Evolutionary conservation across 2,329 filamentous ascomycete species (phyloP).

Genomic region (Raffaelea albimanens): DNA sequence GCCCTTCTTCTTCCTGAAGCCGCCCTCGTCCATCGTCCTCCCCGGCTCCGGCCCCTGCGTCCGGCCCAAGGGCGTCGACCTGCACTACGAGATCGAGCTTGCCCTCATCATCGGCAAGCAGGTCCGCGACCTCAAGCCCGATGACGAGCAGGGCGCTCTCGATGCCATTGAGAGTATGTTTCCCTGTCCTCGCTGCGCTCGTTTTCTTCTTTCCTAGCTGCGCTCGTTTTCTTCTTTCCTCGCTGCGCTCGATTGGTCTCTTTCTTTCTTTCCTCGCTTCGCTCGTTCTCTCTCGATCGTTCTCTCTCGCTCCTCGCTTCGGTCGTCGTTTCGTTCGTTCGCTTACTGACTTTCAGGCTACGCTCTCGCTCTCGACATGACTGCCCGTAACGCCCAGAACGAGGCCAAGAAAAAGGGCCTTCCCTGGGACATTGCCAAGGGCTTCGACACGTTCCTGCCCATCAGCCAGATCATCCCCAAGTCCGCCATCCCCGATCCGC

Average conservation of each 20-base stretch:
- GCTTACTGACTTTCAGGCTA: slow-evolving; percentile 52
- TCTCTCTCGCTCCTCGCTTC: too few relatives aligned
- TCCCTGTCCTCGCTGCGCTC: too few relatives aligned
- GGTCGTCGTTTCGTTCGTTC: background rate
- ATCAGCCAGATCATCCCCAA: slow-evolving; percentile 76
- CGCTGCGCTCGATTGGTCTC: background rate
- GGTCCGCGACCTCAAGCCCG: slow-evolving; percentile 63
- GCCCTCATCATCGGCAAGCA: slow-evolving; percentile 79
- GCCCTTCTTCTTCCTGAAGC: slow-evolving; percentile 99
- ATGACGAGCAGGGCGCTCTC: slow-evolving; percentile 67
- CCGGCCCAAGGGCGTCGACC: slow-evolving; percentile 68
- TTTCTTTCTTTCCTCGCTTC: background rate
- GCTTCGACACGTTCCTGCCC: slow-evolving; percentile 95
- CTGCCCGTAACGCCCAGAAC: slow-evolving; percentile 87
- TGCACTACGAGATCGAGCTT: slow-evolving; percentile 95
- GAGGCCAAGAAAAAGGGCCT: slow-evolving; percentile 96
- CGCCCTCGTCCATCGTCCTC: slow-evolving; percentile 73
- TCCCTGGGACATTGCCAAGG: slow-evolving; percentile 93
- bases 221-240: too few relatives aligned
- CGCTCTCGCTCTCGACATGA: slow-evolving; percentile 92
- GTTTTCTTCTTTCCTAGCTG: too few relatives aligned
- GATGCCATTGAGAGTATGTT: slow-evolving; percentile 68
- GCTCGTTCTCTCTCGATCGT: too few relatives aligned
- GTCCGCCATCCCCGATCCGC: slow-evolving; percentile 71
- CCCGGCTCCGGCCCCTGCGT: slow-evolving; percentile 72